Evolutionary conservation across 2,329 filamentous ascomycete species (phyloP).

Genomic region (Aspergillus spinulosporus): DNA sequence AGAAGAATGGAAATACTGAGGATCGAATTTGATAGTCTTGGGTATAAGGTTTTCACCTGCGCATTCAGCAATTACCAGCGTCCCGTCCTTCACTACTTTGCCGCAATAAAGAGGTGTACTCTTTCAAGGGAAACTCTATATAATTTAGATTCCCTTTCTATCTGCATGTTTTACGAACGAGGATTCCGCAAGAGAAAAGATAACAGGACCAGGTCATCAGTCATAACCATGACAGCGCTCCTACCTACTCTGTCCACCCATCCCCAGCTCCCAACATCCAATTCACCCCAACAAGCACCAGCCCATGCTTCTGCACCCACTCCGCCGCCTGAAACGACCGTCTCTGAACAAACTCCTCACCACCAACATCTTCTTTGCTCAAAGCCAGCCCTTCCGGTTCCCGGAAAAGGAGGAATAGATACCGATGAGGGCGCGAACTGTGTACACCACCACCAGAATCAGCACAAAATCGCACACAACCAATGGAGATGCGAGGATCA

Average conservation of each 20-base stretch:
- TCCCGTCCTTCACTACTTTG: too few relatives aligned
- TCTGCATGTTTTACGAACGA: too few relatives aligned
- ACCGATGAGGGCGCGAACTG: constrained; percentile 20
- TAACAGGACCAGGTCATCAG: too few relatives aligned
- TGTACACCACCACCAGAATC: neutral
- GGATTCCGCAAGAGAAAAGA: too few relatives aligned
- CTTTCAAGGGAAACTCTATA: too few relatives aligned
- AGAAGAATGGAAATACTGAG: too few relatives aligned
- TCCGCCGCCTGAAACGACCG: constrained; percentile 19
- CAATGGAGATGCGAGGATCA: neutral
- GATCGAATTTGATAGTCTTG: too few relatives aligned
- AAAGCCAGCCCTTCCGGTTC: constrained; percentile 12
- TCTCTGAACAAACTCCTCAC: constrained; percentile 20
- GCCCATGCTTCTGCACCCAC: constrained; percentile 13
- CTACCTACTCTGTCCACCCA: constrained; percentile 16
- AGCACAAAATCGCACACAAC: neutral
- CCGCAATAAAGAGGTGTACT: too few relatives aligned
- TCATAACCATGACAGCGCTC: too few relatives aligned
- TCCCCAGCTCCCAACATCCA: constrained; percentile 23
- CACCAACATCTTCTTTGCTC: constrained; percentile 18
- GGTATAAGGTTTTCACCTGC: too few relatives aligned
- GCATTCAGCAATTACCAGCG: too few relatives aligned
- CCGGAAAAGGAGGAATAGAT: constrained; percentile 19
- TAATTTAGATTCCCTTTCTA: too few relatives aligned
- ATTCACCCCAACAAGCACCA: constrained; percentile 19